phyloP scores from a whole-genome alignment of 2,329 filamentous ascomycete species.

The Emmonsiellopsis sp. region DNA sequence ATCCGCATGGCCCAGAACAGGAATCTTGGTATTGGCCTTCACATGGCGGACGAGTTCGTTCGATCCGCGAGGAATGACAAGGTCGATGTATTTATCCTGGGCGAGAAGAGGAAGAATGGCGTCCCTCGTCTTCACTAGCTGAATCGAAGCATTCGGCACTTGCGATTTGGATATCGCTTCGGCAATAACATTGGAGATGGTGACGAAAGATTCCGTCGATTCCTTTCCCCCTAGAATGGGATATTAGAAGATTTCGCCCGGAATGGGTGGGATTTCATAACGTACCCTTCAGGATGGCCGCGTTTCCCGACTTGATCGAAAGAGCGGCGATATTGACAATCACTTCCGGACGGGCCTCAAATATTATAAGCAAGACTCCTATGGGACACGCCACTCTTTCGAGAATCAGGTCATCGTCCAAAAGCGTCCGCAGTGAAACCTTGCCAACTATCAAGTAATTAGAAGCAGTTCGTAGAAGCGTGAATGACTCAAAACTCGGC shows the following conservation, averaged over 20 bases:
- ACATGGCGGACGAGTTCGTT: slow-evolving; percentile 87
- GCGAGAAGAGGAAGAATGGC: slow-evolving; percentile 79
- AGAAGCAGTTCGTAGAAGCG: slow-evolving; percentile 6
- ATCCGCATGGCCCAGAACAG: slow-evolving; percentile 91
- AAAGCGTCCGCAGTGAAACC: slow-evolving; percentile 69
- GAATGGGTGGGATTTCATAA: background rate
- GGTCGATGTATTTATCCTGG: slow-evolving; percentile 80
- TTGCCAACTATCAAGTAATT: slow-evolving; percentile 57
- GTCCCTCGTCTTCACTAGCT: slow-evolving; percentile 89
- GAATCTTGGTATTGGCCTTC: slow-evolving; percentile 85
- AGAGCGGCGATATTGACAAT: slow-evolving; percentile 96
- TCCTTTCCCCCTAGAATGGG: slow-evolving; percentile 68
- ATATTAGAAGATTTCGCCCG: slow-evolving; percentile 4
- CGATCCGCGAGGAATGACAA: slow-evolving; percentile 85
- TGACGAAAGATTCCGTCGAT: slow-evolving; percentile 87
- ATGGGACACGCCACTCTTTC: slow-evolving; percentile 91
- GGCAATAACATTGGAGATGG: slow-evolving; percentile 80
- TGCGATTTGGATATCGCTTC: slow-evolving; percentile 60
- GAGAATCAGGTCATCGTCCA: slow-evolving; percentile 78
- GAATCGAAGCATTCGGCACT: slow-evolving; percentile 79
- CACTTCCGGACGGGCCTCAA: slow-evolving; percentile 93
- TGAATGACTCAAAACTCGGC: slow-evolving; percentile 21
- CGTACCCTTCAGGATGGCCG: slow-evolving; percentile 82
- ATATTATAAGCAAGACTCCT: slow-evolving; percentile 95
- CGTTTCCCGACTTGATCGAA: slow-evolving; percentile 94